Conservation (phyloP, 139 green algal genomes). For the Tetradesmus obliquus region DNA sequence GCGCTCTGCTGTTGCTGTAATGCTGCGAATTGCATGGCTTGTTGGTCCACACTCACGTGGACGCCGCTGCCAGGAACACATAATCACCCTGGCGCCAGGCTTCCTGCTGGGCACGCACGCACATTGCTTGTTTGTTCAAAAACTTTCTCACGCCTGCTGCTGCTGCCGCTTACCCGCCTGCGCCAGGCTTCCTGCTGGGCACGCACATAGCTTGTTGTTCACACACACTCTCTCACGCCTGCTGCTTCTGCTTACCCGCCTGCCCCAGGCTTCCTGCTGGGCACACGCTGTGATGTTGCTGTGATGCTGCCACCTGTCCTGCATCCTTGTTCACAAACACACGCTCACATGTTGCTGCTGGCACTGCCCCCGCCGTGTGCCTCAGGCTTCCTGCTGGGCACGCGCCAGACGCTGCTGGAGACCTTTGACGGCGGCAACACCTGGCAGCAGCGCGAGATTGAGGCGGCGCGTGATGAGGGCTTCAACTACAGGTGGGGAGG, state of each 20-base stretch:
- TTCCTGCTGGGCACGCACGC: no score
- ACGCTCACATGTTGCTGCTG: not conserved
- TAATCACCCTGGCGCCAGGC: no score
- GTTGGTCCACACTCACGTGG: no score
- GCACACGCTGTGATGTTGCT: not conserved
- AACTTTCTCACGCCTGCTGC: not conserved
- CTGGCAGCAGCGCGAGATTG: conserved; percentile 85
- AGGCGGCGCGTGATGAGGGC: conserved; percentile 81
- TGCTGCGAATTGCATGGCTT: no score
- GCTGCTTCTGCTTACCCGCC: no score
- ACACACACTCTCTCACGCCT: no score
- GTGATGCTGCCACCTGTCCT: not conserved
- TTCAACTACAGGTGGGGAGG: conserved; percentile 89
- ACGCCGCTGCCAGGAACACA: no score
- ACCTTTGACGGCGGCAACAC: conserved; percentile 96
- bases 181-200: conserved; percentile 68
- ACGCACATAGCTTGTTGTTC: conserved; percentile 59
- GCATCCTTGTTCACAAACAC: not conserved
- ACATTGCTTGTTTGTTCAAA: no score
- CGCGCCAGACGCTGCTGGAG: conserved; percentile 96
- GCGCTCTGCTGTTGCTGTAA: no score
- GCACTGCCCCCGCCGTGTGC: not conserved
- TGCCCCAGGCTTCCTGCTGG: no score
- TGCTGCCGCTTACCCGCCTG: no score
- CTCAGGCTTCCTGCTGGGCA: conserved; percentile 96